Percentiles rank a stretch among this genome's conserved stretches.
phyloP scores from a whole-genome alignment of 202 grass and related monocot genomes.

The Sporobolus alterniflorus region DNA sequence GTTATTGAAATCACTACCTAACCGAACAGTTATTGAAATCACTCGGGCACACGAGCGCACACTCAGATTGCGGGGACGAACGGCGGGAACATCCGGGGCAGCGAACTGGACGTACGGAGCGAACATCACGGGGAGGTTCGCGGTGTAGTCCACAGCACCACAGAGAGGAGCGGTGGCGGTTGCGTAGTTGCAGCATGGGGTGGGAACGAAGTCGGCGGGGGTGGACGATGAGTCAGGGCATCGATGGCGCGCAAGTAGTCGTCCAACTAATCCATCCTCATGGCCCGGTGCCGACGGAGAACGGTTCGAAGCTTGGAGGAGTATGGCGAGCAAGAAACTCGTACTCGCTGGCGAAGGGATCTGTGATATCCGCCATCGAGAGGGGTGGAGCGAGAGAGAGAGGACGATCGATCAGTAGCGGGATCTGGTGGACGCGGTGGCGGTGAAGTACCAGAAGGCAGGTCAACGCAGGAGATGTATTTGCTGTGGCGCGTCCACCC shows the following conservation, averaged over 20 bases:
- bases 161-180: too few species aligned
- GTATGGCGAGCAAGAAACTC: neutral
- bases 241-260: constrained; percentile 9
- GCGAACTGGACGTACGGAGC: neutral
- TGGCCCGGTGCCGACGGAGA: neutral
- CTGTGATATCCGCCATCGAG: neutral
- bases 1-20: too few species aligned
- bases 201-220: neutral
- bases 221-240: neutral
- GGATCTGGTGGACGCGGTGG: neutral
- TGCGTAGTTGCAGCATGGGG: neutral
- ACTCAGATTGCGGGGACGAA: too few species aligned
- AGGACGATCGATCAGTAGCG: too few species aligned
- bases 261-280: neutral
- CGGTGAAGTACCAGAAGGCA: neutral
- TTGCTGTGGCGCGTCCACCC: too few species aligned
- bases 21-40: too few species aligned
- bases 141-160: neutral
- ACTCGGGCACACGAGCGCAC: too few species aligned
- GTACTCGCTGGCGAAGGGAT: neutral
- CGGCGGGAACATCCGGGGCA: too few species aligned
- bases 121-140: neutral
- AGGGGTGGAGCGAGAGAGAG: neutral
- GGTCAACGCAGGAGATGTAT: too few species aligned
- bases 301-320: neutral